A percentile compares a stretch with the other conserved stretches of the same genome.
phyloP scores from a whole-genome alignment of 768 basidiomycete species.

The Psilocybe subaeruginosa region DNA sequence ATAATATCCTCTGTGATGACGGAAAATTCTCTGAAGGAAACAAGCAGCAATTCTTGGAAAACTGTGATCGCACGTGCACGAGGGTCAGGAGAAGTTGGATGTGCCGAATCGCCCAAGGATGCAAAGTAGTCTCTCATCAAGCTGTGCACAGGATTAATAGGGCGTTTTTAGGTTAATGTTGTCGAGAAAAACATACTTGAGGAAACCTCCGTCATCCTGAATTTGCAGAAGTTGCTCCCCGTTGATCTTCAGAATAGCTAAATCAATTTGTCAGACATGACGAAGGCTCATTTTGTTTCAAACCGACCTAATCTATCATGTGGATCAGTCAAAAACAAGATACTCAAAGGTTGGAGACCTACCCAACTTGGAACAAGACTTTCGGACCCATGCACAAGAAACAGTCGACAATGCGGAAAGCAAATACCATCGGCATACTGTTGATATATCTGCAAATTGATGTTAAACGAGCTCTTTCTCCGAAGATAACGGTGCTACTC shows the following conservation, averaged over 20 bases:
- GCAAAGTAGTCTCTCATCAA: conserved; percentile 96
- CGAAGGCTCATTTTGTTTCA: background rate
- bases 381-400: conserved; percentile 99
- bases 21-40: conserved; percentile 97
- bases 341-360: conserved; percentile 29
- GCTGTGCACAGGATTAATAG: conserved; percentile 40
- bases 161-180: background rate
- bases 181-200: conserved; percentile 62
- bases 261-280: conserved; percentile 14
- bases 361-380: conserved; percentile 99
- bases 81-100: conserved; percentile 86
- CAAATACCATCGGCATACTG: conserved; percentile 97
- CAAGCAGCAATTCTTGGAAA: conserved; percentile 95
- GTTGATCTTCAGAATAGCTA: conserved; percentile 97
- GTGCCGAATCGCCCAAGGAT: conserved; percentile 91
- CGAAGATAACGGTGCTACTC: conserved; percentile 35
- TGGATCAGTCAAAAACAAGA: conserved; percentile 13
- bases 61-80: conserved; percentile 92
- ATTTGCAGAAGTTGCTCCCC: conserved; percentile 90
- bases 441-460: conserved; percentile 69
- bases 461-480: background rate
- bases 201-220: conserved; percentile 96
- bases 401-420: conserved; percentile 96
- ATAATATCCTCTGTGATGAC: conserved; percentile 97
- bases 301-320: conserved; percentile 56